A percentile compares a stretch with the other conserved stretches of the same genome.
phyloP scores from a whole-genome alignment of 192 early-diverging fungal genomes.

The Gigaspora rosea region DNA sequence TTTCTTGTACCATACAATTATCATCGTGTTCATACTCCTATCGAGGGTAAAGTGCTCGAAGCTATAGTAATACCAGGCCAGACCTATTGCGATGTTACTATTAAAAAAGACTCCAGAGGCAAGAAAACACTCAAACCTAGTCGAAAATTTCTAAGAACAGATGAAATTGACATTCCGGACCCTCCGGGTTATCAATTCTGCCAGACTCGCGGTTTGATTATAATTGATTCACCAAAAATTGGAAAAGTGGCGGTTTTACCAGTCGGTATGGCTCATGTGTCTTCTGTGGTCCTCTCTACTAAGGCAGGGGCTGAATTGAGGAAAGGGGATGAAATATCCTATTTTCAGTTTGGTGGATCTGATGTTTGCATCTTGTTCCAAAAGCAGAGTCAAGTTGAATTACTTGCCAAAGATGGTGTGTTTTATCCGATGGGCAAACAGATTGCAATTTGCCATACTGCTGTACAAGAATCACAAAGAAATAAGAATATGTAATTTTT shows the following conservation, averaged over 20 bases:
- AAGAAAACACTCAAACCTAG: not conserved
- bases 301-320: constrained; percentile 25
- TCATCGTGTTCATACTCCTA: constrained; percentile 19
- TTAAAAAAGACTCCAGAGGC: not conserved
- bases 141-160: not conserved
- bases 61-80: constrained; percentile 10
- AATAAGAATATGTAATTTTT: too few species aligned
- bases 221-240: constrained; percentile 17
- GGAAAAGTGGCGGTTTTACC: constrained; percentile 24
- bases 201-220: constrained; percentile 9
- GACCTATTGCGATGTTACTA: constrained; percentile 5
- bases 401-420: not conserved
- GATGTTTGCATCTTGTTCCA: constrained; percentile 71
- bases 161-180: not conserved
- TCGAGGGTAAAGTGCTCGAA: constrained; percentile 17
- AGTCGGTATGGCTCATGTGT: constrained; percentile 20
- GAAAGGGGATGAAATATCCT: constrained; percentile 74
- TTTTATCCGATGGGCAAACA: constrained; percentile 6
- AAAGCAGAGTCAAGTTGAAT: constrained; percentile 34
- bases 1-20: constrained; percentile 19
- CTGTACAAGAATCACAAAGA: not conserved
- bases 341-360: constrained; percentile 78
- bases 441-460: constrained; percentile 13
- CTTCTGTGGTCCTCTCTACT: constrained; percentile 15
- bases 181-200: constrained; percentile 22